phyloP scores from a whole-genome alignment of 1,284 basidiomycete species.

The Neolentinus lepideus region DNA sequence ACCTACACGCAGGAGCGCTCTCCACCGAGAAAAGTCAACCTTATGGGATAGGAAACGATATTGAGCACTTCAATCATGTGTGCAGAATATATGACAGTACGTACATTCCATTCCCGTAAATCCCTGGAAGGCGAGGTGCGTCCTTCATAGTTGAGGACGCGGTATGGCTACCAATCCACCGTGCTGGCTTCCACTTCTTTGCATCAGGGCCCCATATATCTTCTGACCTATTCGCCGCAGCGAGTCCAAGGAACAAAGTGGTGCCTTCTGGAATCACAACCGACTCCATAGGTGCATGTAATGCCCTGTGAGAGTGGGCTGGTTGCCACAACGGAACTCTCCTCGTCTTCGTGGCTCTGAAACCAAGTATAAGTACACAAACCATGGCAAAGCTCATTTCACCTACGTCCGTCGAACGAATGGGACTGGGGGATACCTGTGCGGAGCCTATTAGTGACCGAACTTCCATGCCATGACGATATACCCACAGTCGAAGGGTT shows the following conservation, averaged over 20 bases:
- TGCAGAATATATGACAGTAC: conserved; percentile 2
- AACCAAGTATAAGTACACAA: not conserved
- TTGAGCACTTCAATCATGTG: not conserved
- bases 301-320: conserved; percentile 4
- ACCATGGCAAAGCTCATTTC: conserved; percentile 11
- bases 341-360: not conserved
- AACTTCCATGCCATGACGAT: not conserved
- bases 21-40: conserved; percentile 14
- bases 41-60: not conserved
- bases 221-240: conserved; percentile 12
- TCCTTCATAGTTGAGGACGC: not conserved
- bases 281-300: conserved; percentile 7
- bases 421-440: conserved; percentile 5
- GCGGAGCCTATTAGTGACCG: not conserved
- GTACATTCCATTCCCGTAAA: conserved; percentile 14
- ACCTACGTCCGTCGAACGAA: conserved; percentile 5
- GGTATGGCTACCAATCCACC: conserved; percentile 13
- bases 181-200: conserved; percentile 15
- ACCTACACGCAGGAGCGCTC: conserved; percentile 14
- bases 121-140: conserved; percentile 12
- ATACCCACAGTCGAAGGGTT: conserved; percentile 8
- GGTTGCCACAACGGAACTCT: conserved; percentile 12
- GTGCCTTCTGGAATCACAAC: conserved; percentile 13
- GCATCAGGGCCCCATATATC: conserved; percentile 15
- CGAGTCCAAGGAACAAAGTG: conserved; percentile 12